Base-by-base conservation (phyloP, 768 basidiomycete genomes). In the Crassisporium funariophilum region DNA sequence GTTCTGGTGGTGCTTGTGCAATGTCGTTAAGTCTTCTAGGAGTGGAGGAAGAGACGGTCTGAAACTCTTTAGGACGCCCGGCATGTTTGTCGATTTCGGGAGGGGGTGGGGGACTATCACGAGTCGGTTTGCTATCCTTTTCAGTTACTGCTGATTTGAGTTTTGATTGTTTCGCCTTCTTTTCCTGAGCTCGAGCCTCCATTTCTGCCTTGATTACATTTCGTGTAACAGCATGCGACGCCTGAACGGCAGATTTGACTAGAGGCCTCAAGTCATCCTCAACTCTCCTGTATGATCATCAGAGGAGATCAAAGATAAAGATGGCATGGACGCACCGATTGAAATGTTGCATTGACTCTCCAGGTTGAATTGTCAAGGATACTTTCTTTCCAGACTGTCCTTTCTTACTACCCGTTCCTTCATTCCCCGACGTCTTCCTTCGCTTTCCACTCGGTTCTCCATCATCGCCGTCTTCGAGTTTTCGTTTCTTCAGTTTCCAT, bases 321-420 rank as follows among this genome's bases (percentile, higher is more conserved):
- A 31, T 31, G 17, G 22, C 25, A 11, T 13, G 33, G 22, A 63
- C 79, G 41, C 55, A 88, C 88, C 80, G 73, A 62, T 89, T 86
- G 63, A 90, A 91, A 67, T 88, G 84, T 44, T 78, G 74, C 42
- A 91, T 74, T 0, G 86, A 83, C 63, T 91, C 89, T 35, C 84
- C 81, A 0, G 81, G 79, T 46, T 76, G 71, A 21, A 88, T 88
- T 36, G 57, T 69, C 31, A 84, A 58, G 5, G 46, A 35, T 5
- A 46, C 37, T 22, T 52, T 56, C 47, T 60, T 52, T 25, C 64
- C 46, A 29, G 62, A 60, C 53, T 61, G 60, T 39, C 46, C 55
- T 43, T 42, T 50, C 40, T 55, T 38, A 49, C 54, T 59, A 40
- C 38, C 49, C 33, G 54, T 52, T 29, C 34, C 54, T 22, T 41